Base-by-base conservation (phyloP, 2,329 filamentous ascomycete species). In the Cucurbitaria berberidis region DNA sequence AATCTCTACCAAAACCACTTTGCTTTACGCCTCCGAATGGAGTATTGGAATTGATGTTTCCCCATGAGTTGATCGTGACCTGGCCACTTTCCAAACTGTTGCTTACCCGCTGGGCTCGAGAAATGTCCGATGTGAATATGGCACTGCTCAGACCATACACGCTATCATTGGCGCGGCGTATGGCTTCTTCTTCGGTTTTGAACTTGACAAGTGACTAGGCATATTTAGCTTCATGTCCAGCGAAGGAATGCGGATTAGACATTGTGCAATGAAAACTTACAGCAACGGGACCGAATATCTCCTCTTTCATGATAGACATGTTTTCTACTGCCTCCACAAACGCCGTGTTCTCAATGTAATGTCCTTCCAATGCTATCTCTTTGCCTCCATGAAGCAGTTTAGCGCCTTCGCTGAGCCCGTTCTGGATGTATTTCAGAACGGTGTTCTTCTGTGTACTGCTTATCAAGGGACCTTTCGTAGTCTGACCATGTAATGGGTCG, bases 211-310 rank as follows among this genome's bases (percentile, higher is more conserved):
- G n/a, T n/a, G n/a, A n/a, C n/a, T n/a, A n/a, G n/a, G n/a, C n/a
- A n/a, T n/a, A n/a, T n/a, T n/a, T n/a, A n/a, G n/a, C n/a, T n/a
- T n/a, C n/a, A n/a, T n/a, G n/a, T n/a, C n/a, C n/a, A n/a, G n/a
- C n/a, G n/a, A n/a, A n/a, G n/a, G n/a, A n/a, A n/a, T n/a, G n/a
- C n/a, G n/a, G n/a, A n/a, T n/a, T n/a, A n/a, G n/a, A n/a, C n/a
- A n/a, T n/a, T n/a, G n/a, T n/a, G n/a, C n/a, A n/a, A n/a, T n/a
- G n/a, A n/a, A n/a, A n/a, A n/a, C 50, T 16, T 41, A 24, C 18
- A 54, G 22, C 6, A n/a, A 69, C 58, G 3, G 66, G 64, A 3
- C 66, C 66, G 30, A 69, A 68, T 9, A 67, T 63, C 59, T 69
- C 64, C n/a, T 69, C 60, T 18, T 40, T 27, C 18, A 45, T 30